A percentile compares a stretch with the other conserved stretches of the same genome.
These are phyloP conservation scores for Entomortierella lignicola DNA, from an alignment of 192 early-diverging fungal genomes.

Conservation along the genomic window DNA sequence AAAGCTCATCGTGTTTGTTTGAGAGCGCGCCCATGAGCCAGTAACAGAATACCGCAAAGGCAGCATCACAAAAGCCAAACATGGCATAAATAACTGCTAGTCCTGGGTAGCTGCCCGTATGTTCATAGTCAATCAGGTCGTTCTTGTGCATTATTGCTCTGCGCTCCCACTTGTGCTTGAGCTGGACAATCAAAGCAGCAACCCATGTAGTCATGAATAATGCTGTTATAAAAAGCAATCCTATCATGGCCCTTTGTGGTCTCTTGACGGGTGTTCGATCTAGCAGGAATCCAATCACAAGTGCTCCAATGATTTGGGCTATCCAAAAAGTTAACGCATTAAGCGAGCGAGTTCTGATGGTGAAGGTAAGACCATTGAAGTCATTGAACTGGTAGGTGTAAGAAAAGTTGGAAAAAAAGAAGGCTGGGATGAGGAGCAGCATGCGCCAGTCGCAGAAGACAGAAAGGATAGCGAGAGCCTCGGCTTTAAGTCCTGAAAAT, in stretches of 20 bases:
- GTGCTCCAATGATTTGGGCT: conserved; percentile 78
- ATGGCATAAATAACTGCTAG: conserved; percentile 35
- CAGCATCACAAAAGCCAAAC: conserved; percentile 54
- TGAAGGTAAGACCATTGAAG: conserved; percentile 75
- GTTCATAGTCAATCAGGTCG: conserved; percentile 39
- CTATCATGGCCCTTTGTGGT: conserved; percentile 72
- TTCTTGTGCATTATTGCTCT: not conserved
- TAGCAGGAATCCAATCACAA: conserved; percentile 71
- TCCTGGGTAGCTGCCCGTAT: conserved; percentile 22
- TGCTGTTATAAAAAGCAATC: conserved; percentile 58
- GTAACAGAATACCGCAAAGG: conserved; percentile 67
- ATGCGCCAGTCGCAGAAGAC: conserved; percentile 77
- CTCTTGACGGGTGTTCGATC: conserved; percentile 68
- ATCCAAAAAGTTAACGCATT: conserved; percentile 84
- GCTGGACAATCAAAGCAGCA: conserved; percentile 68
- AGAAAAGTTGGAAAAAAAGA: conserved; percentile 81
- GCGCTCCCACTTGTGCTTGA: conserved; percentile 59
- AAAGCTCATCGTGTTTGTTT: conserved; percentile 78
- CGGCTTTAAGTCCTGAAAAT: conserved; percentile 72
- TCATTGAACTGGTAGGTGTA: conserved; percentile 76
- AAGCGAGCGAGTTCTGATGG: conserved; percentile 73
- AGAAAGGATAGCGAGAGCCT: conserved; percentile 61
- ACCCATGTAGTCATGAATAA: conserved; percentile 73
- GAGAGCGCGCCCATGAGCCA: conserved; percentile 91
- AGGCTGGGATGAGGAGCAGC: conserved; percentile 74